phyloP scores from a whole-genome alignment of 2,329 filamentous ascomycete species.

The Ascochyta rabiei region DNA sequence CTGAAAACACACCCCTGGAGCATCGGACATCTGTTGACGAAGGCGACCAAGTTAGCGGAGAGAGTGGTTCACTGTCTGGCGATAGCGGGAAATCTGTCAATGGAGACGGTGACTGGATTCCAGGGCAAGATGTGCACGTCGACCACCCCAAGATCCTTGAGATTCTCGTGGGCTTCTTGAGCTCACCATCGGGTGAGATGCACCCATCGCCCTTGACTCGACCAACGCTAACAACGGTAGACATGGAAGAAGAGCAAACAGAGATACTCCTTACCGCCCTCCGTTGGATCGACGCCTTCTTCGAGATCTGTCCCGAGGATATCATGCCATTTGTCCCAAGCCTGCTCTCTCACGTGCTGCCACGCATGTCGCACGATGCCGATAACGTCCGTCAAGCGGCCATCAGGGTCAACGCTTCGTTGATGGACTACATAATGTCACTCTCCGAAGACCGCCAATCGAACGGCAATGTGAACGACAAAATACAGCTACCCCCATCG shows the following conservation, averaged over 20 bases:
- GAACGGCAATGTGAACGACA: slow-evolving; percentile 46
- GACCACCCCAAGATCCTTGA: slow-evolving; percentile 91
- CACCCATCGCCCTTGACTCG: not conserved
- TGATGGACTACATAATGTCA: slow-evolving; percentile 94
- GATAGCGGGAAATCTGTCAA: slow-evolving; percentile 50
- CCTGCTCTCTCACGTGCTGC: slow-evolving; percentile 87
- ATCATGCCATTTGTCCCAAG: slow-evolving; percentile 94
- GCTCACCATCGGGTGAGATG: slow-evolving; percentile 74
- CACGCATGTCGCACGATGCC: slow-evolving; percentile 89
- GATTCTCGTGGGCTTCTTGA: slow-evolving; percentile 87
- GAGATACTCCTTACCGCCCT: slow-evolving; percentile 90
- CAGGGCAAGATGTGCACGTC: slow-evolving; percentile 94
- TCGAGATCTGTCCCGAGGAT: slow-evolving; percentile 96
- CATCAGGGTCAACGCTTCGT: slow-evolving; percentile 82
- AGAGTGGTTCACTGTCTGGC: slow-evolving; percentile 40
- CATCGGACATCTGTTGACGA: slow-evolving; percentile 57
- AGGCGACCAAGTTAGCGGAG: slow-evolving; percentile 53
- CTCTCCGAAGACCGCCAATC: slow-evolving; percentile 66
- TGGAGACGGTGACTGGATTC: slow-evolving; percentile 93
- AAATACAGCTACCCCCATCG: slow-evolving; percentile 51
- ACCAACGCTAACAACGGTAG: slow-evolving; percentile 29
- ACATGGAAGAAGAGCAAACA: slow-evolving; percentile 67
- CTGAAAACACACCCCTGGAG: slow-evolving; percentile 56
- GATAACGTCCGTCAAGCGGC: slow-evolving; percentile 89
- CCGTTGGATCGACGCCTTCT: slow-evolving; percentile 93